Conservation (phyloP, 257 asterid species). For the Primulina eburnea region DNA sequence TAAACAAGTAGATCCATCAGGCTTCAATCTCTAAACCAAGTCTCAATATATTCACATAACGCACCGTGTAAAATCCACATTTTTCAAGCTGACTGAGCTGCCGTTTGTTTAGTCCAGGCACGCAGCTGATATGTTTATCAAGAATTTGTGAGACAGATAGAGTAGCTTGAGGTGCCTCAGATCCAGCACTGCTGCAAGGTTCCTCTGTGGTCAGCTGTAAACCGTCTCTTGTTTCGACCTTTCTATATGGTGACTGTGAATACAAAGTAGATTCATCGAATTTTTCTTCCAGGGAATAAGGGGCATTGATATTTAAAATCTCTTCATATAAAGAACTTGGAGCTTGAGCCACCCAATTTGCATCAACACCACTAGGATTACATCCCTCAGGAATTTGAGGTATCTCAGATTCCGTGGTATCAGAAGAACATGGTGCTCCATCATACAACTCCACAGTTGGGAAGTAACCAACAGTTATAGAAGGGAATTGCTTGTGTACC, state of each 20-base stretch:
- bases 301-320: constrained; percentile 30
- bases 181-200: constrained; percentile 31
- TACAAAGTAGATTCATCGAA: constrained; percentile 25
- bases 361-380: constrained; percentile 43
- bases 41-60: constrained; percentile 24
- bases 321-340: constrained; percentile 38
- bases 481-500: constrained; percentile 66
- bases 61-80: constrained; percentile 84
- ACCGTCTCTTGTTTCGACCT: constrained; percentile 34
- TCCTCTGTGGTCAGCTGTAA: constrained; percentile 34
- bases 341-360: constrained; percentile 45
- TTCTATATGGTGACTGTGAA: constrained; percentile 35
- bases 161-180: constrained; percentile 36
- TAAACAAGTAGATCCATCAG: constrained; percentile 36
- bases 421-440: constrained; percentile 42
- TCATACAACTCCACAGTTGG: constrained; percentile 71
- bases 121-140: constrained; percentile 53
- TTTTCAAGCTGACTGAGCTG: constrained; percentile 59
- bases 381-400: constrained; percentile 55
- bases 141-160: constrained; percentile 55
- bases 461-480: constrained; percentile 64
- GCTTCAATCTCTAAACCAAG: constrained; percentile 20
- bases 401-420: constrained; percentile 38
- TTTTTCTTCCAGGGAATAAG: constrained; percentile 37
- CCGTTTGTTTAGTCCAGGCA: constrained; percentile 71